phyloP scores from a whole-genome alignment of 768 basidiomycete genomes.

The Mycena maculata region DNA sequence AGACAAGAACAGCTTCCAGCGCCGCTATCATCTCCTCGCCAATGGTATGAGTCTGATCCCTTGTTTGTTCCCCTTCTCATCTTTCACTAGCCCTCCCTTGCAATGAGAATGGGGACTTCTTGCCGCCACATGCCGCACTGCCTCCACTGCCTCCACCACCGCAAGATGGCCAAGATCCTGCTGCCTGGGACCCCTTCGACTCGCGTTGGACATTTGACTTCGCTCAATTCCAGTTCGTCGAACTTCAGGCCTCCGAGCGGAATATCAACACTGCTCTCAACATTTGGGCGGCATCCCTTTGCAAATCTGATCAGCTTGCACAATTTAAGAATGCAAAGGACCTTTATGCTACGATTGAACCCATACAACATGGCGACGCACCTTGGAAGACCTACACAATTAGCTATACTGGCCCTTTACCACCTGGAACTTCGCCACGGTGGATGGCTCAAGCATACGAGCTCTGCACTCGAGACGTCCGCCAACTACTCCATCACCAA shows the following conservation, averaged over 20 bases:
- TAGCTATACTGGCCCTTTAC: conserved; percentile 15
- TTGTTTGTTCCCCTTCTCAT: background rate
- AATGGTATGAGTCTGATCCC: background rate
- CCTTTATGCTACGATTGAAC: conserved; percentile 36
- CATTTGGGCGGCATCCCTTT: conserved; percentile 29
- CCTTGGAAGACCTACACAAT: conserved; percentile 34
- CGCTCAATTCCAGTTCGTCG: conserved; percentile 32
- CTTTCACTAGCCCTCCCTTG: background rate
- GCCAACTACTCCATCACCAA: conserved; percentile 35
- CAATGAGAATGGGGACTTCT: background rate
- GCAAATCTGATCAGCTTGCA: background rate
- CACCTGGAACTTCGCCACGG: background rate
- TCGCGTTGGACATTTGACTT: conserved; percentile 29
- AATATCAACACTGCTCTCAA: conserved; percentile 30
- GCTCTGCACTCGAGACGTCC: conserved; percentile 33
- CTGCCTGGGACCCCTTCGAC: conserved; percentile 27
- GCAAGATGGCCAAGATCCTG: background rate
- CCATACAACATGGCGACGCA: conserved; percentile 32
- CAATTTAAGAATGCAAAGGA: conserved; percentile 19
- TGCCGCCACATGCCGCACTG: background rate
- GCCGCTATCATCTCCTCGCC: background rate
- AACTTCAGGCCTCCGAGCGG: conserved; percentile 27
- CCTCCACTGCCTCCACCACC: background rate
- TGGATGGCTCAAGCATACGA: conserved; percentile 21
- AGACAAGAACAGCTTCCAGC: conserved; percentile 6